phyloP scores from a whole-genome alignment of 2,329 filamentous ascomycete species.

The Curvularia eragrostidis region DNA sequence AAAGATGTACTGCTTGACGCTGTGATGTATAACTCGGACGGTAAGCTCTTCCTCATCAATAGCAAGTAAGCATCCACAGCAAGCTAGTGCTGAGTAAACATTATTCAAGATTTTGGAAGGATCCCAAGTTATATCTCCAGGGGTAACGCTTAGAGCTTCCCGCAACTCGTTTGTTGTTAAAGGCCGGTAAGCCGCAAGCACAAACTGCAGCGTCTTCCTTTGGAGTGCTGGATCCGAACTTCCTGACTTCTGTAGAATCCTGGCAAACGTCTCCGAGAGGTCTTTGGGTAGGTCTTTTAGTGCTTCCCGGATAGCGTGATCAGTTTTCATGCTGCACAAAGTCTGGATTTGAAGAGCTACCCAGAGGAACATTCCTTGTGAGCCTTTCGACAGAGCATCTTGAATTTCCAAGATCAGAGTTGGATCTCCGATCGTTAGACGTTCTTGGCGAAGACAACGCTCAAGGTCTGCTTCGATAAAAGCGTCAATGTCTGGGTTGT shows the following conservation, averaged over 20 bases:
- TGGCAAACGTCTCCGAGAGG: conserved; percentile 22
- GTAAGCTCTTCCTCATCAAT: conserved; percentile 37
- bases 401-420: conserved; percentile 35
- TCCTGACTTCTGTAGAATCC: conserved; percentile 16
- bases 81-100: conserved; percentile 24
- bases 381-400: conserved; percentile 28
- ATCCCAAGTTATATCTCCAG: conserved; percentile 35
- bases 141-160: conserved; percentile 51
- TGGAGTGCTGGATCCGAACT: conserved; percentile 15
- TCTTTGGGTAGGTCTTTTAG: conserved; percentile 27
- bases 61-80: conserved; percentile 32
- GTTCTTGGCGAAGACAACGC: conserved; percentile 23
- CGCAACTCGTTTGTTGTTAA: conserved; percentile 47
- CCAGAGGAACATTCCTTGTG: conserved; percentile 39
- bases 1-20: conserved; percentile 29
- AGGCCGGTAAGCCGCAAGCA: conserved; percentile 40
- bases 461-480: conserved; percentile 40
- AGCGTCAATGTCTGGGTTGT: conserved; percentile 28
- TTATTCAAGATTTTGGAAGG: conserved; percentile 26
- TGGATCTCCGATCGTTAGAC: conserved; percentile 33
- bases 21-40: conserved; percentile 31
- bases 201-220: conserved; percentile 44
- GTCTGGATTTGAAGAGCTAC: conserved; percentile 32
- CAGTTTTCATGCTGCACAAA: conserved; percentile 46
- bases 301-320: conserved; percentile 45